These are phyloP conservation scores for Claviceps capensis DNA, from an alignment of 2,329 filamentous ascomycete genomes.

Conservation along the genomic window DNA sequence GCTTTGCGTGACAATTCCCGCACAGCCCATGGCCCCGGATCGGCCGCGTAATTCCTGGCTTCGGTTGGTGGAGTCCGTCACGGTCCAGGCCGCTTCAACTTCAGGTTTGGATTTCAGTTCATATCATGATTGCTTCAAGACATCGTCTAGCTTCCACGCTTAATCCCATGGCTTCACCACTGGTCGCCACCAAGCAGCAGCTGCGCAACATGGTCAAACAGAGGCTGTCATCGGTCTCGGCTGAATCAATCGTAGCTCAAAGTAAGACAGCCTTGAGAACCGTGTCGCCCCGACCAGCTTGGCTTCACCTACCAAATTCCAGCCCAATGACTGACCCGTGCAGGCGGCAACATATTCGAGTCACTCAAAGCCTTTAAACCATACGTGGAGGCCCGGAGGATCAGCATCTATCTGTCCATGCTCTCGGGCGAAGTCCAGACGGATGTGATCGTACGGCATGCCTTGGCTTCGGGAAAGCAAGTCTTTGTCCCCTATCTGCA, in stretches of 20 bases:
- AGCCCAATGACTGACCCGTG: slow-evolving; percentile 11
- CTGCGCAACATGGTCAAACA: slow-evolving; percentile 58
- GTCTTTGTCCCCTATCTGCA: slow-evolving; percentile 90
- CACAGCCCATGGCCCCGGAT: too few relatives aligned
- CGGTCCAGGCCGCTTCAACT: too few relatives aligned
- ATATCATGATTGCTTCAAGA: too few relatives aligned
- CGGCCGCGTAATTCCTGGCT: too few relatives aligned
- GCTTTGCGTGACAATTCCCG: too few relatives aligned
- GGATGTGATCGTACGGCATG: slow-evolving; percentile 66
- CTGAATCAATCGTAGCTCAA: slow-evolving; percentile 51
- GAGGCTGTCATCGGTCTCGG: slow-evolving; percentile 44
- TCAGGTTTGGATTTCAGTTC: too few relatives aligned
- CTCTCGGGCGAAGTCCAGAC: slow-evolving; percentile 77
- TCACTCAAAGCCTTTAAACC: slow-evolving; percentile 53
- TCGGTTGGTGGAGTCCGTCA: too few relatives aligned
- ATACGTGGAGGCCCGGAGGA: slow-evolving; percentile 58
- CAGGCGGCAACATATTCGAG: slow-evolving; percentile 53
- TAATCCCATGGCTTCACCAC: slow-evolving; percentile 2
- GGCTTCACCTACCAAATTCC: background rate
- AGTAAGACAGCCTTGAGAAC: slow-evolving; percentile 37
- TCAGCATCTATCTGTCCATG: slow-evolving; percentile 92
- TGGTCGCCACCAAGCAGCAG: slow-evolving; percentile 54
- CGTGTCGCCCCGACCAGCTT: background rate
- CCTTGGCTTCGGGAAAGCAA: slow-evolving; percentile 61
- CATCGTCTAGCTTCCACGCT: background rate